Base-by-base conservation (phyloP, 2,329 filamentous ascomycete species). In the Dryadomyces quercivorus region DNA sequence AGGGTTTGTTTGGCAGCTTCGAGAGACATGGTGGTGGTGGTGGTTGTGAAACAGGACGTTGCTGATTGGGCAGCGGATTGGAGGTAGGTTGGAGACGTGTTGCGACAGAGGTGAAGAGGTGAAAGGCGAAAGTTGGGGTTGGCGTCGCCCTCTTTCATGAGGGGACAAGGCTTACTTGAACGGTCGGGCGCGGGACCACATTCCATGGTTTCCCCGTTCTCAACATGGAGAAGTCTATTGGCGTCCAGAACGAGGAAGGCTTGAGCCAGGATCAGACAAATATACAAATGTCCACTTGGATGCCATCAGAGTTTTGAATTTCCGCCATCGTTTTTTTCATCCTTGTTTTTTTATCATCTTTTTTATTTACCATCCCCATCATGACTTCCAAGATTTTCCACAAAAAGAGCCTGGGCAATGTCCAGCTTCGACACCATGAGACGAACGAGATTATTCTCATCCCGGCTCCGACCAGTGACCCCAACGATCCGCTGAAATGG, bases 401-500 rank as follows among this genome's bases (percentile, higher is more conserved):
- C 42, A 44, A 31, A 31, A 46, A 56, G 15, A 69, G 68, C 4
- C 59, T 74, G 26, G 72, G 72, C 43, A 70, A 70, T 52, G 66
- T 75, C 31, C 70, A 67, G 16, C 65, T 75, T 22, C 67, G 70
- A 44, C 61, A 73, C 52, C 63, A 65, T 47, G 64, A 69, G 34
- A 74, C 70, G 12, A 70, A 75, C 58, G 69, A 75, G 50, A 74
- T 77, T 53, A 73, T 80, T 18, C 65, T 80, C 12, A 69, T 78
- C 9, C 77, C 77, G 1, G 67, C 69, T 0, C 76, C 76, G 1
- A 74, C 72, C 0, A 62, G 65, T 12, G 73, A 79, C 57, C 72
- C 75, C 4, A 73, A 77, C 45, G 77, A 80, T 57, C 77, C 76
- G 2, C 64, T 80, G 38, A 79, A 75, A 56, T 76, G 75, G 75